Evolutionary conservation across 768 basidiomycete species (phyloP), one percentile per base, ranked within the genome.

Genomic region (Phanerochaete carnosa): DNA sequence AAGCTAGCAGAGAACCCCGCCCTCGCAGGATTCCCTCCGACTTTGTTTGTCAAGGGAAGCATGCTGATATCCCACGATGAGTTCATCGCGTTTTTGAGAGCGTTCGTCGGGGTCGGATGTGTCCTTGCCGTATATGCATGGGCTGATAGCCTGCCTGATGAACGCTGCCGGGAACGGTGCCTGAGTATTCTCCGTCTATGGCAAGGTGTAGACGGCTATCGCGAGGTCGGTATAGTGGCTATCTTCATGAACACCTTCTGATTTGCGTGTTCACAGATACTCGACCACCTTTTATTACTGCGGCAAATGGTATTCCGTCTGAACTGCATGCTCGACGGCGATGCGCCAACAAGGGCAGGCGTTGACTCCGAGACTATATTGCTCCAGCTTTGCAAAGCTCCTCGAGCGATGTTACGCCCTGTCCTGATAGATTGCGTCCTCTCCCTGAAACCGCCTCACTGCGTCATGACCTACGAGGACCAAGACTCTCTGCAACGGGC

Each of bases 101-200:
- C 87, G 0, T 85, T 82, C 62, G 73, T 92, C 50, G 91, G 91
- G 1, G 79, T 92, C 8, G 79, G 85, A 2, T 78, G 80, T 54
- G 83, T 90, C 15, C 73, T 93, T 15, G 85, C 85, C 1, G 87
- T 89, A 33, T 87, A 87, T 67, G 87, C 89, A 2, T 94, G 90
- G 88, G 83, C 90, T 13, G 91, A 92, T 65, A 90, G 89, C 69
- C 74, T 90, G 22, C 87, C 86, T 0, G 82, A 86, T 57, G 80
- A 83, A 59, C 73, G 73, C 13, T 88, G 87, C 66, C 80, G 88
- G 12, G 86, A 89, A 65, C 80, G 86, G 50, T 77, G 83, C 0
- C 73, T 92, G 8, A 83, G 81, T 7, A 77, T 92, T 16, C 60
- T 92, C 55, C 79, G 81, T 5, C 59, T 89, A 25, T 90, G 87